Conservation (phyloP, 306 rosid genomes). For the Sicyos edulis region DNA sequence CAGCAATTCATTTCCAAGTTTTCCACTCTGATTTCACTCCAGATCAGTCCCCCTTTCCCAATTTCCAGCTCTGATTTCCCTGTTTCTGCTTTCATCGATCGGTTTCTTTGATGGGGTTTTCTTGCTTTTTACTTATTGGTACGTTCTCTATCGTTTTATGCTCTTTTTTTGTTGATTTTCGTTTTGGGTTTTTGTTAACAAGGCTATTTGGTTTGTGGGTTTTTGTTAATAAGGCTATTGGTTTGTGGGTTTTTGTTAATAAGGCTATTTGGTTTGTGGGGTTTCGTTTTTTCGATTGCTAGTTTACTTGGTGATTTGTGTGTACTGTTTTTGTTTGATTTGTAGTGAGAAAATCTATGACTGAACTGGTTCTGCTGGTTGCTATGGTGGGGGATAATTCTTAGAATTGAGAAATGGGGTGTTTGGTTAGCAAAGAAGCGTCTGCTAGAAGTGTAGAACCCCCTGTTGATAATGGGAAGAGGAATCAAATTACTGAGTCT, state of each 20-base stretch:
- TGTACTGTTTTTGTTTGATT: slow-evolving; percentile 8
- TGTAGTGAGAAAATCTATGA: slow-evolving; percentile 14
- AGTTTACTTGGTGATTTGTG: background rate
- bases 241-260: background rate
- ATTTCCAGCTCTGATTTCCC: background rate
- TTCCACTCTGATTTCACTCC: background rate
- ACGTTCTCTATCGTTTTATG: background rate
- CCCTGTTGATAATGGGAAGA: slow-evolving; percentile 44
- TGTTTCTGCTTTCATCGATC: background rate
- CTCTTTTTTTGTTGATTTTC: background rate
- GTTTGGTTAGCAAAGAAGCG: slow-evolving; percentile 49
- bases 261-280: background rate
- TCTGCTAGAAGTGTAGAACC: slow-evolving; percentile 29
- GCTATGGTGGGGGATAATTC: slow-evolving; percentile 23
- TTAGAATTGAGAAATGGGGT: slow-evolving; percentile 59
- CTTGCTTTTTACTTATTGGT: slow-evolving; percentile 2
- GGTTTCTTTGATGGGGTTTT: slow-evolving; percentile 14
- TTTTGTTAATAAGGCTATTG: background rate
- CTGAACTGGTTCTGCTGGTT: slow-evolving; percentile 8
- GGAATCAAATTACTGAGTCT: slow-evolving; percentile 29
- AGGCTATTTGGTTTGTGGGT: background rate
- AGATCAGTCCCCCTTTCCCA: background rate
- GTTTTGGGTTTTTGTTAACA: slow-evolving; percentile 9
- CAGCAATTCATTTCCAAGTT: slow-evolving; percentile 4
- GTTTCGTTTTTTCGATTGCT: background rate